These are phyloP conservation scores for Orychophragmus violaceus DNA, from an alignment of 345 rosid species.

Conservation along the genomic window DNA sequence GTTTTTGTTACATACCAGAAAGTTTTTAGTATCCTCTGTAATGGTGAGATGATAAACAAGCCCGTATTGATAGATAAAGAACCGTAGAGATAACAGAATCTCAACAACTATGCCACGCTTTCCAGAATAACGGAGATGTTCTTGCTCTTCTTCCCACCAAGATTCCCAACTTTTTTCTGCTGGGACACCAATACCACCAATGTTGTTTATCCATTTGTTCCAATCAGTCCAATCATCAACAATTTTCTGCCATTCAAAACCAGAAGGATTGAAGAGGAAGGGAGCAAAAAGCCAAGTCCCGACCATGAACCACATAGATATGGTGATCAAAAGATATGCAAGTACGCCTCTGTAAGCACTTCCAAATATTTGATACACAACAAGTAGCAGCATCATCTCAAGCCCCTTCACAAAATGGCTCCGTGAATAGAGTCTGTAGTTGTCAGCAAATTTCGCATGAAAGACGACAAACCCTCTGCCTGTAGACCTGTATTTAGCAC, in stretches of 20 bases:
- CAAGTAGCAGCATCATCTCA: conserved; percentile 90
- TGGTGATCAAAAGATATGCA: conserved; percentile 80
- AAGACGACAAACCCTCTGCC: conserved; percentile 99
- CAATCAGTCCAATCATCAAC: conserved; percentile 99
- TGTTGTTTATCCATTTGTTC: conserved; percentile 95
- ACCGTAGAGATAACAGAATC: conserved; percentile 75
- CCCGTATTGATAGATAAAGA: conserved; percentile 94
- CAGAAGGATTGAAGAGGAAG: conserved; percentile 96
- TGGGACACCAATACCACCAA: conserved; percentile 96
- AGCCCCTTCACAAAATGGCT: conserved; percentile 98
- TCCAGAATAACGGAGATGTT: conserved; percentile 85
- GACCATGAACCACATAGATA: conserved; percentile 99
- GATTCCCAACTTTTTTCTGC: conserved; percentile 99
- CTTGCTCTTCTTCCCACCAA: conserved; percentile 99
- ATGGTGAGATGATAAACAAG: conserved; percentile 82
- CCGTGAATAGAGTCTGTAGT: conserved; percentile 92
- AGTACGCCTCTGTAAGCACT: conserved; percentile 76
- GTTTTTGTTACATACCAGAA: conserved; percentile 49
- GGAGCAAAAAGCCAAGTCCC: conserved; percentile 99
- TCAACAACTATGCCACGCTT: conserved; percentile 88
- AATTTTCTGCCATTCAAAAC: conserved; percentile 99
- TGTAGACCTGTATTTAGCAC: no score
- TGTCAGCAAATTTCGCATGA: conserved; percentile 99
- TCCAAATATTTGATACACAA: conserved; percentile 85
- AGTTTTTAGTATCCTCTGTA: conserved; percentile 43